Percentiles rank a stretch among this genome's conserved stretches.
Conservation (phyloP, 495 filamentous ascomycete genomes). For the Glonium stellatum region DNA sequence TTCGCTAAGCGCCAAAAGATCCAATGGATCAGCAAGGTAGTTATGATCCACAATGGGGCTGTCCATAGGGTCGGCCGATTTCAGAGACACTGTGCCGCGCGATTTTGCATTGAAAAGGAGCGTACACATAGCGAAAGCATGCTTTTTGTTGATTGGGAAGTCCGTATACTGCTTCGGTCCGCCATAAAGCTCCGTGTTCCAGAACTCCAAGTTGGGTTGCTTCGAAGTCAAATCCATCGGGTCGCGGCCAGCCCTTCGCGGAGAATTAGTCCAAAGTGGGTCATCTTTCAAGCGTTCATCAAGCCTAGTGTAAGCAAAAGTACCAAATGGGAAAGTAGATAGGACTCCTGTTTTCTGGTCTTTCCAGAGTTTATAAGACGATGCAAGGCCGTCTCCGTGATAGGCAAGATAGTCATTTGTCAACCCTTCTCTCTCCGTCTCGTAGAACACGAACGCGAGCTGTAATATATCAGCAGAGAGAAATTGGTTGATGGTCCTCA, state of each 20-base stretch:
- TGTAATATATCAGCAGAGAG: background rate
- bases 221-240: slow-evolving; percentile 9
- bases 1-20: slow-evolving; percentile 27
- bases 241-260: slow-evolving; percentile 24
- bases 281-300: slow-evolving; percentile 10
- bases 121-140: slow-evolving; percentile 35
- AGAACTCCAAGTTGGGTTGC: slow-evolving; percentile 18
- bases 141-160: slow-evolving; percentile 8
- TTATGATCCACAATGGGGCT: slow-evolving; percentile 52
- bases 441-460: slow-evolving; percentile 43
- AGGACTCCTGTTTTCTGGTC: slow-evolving; percentile 34
- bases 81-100: slow-evolving; percentile 50
- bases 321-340: slow-evolving; percentile 31
- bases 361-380: slow-evolving; percentile 38
- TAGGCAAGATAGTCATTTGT: slow-evolving; percentile 32
- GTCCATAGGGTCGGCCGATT: slow-evolving; percentile 47
- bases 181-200: slow-evolving; percentile 20
- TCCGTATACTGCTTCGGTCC: slow-evolving; percentile 7
- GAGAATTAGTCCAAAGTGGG: slow-evolving; percentile 39
- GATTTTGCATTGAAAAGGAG: slow-evolving; percentile 33
- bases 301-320: slow-evolving; percentile 46
- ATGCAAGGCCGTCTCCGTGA: slow-evolving; percentile 26
- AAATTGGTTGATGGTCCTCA: background rate
- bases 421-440: slow-evolving; percentile 39
- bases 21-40: slow-evolving; percentile 39